These are phyloP conservation scores for Saccharomycopsis fodiens DNA, from an alignment of 805 yeast species.

Conservation along the genomic window DNA sequence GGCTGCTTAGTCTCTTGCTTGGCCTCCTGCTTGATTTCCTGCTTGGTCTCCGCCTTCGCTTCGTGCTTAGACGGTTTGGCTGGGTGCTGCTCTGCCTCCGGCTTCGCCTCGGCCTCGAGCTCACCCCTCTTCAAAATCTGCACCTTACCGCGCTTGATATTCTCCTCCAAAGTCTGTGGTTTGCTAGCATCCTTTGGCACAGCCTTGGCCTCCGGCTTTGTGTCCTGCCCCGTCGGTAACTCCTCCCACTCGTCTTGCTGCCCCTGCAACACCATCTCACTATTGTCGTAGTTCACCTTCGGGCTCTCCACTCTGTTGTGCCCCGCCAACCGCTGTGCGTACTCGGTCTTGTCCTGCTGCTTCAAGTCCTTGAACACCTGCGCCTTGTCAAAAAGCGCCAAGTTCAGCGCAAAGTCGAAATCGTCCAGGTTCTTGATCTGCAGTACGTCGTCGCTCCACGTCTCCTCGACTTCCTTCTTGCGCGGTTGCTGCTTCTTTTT, in stretches of 20 bases:
- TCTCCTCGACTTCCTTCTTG: constrained; percentile 29
- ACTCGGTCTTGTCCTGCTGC: constrained; percentile 51
- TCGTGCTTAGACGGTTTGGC: neutral
- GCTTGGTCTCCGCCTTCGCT: neutral
- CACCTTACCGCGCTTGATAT: constrained; percentile 1
- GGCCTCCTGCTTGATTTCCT: constrained; percentile 21
- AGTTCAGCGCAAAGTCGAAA: constrained; percentile 78
- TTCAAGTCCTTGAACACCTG: constrained; percentile 73
- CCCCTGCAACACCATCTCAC: constrained; percentile 65
- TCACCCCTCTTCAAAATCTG: constrained; percentile 19
- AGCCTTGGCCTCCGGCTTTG: neutral
- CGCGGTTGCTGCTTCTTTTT: constrained; percentile 20
- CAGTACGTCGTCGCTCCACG: constrained; percentile 45
- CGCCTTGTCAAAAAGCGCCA: constrained; percentile 74
- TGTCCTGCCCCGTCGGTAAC: constrained; percentile 8
- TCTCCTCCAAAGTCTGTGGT: constrained; percentile 3
- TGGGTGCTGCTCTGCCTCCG: constrained; percentile 14
- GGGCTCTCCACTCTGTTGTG: constrained; percentile 48
- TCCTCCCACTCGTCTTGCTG: constrained; percentile 49
- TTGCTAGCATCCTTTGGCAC: neutral
- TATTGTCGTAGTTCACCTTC: constrained; percentile 47
- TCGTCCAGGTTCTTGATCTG: constrained; percentile 47
- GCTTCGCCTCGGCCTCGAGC: constrained; percentile 10
- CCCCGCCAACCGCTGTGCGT: constrained; percentile 60
- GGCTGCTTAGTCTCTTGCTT: constrained; percentile 22